Evolutionary conservation across 2,329 filamentous ascomycete genomes (phyloP), one percentile per base, ranked within the genome.

Genomic region (Penicillium vulpinum): DNA sequence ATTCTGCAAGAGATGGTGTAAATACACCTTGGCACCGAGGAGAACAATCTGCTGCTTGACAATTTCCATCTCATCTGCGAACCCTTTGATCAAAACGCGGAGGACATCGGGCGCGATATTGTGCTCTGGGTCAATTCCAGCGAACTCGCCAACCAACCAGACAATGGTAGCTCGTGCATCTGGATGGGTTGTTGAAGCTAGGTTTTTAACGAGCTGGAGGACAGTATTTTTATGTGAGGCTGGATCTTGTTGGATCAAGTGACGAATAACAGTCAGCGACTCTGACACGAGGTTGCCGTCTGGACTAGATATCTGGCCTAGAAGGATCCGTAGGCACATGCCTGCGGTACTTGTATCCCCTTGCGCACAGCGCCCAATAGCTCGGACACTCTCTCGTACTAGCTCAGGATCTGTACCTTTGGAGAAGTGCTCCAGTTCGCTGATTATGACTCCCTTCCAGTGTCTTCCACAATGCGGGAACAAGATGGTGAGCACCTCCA

Each of bases 101-200:
- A 97, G 78, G 7, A 97, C 92, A 68, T 99, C 94, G 0, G 93
- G 88, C 0, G 94, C 94, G 59, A 99, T 93, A 67, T 95, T 96
- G 70, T 94, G 88, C 58, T 92, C 88, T 10, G 88, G 84, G 54
- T 91, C 86, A 3, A 89, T 75, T 0, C 91, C 91, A 0, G 93
- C 86, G 67, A 95, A 97, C 74, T 99, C 94, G 44, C 94, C 94
- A 0, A 97, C 92, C 0, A 99, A 85, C 94, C 94, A 99, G 65
- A 99, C 89, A 61, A 99, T 97, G 48, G 91, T 96, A 3, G 94
- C 94, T 63, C 94, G 84, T 4, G 94, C 94, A 59, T 92, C 88
- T 1, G 94, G 87, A 59, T 94, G 92, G 0, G 89, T 91, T 2
- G 92, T 90, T 4, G 88, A 89, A 69, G 97, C 94, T 2, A 99